phyloP scores from a whole-genome alignment of 345 rosid species.

The Hevea brasiliensis region DNA sequence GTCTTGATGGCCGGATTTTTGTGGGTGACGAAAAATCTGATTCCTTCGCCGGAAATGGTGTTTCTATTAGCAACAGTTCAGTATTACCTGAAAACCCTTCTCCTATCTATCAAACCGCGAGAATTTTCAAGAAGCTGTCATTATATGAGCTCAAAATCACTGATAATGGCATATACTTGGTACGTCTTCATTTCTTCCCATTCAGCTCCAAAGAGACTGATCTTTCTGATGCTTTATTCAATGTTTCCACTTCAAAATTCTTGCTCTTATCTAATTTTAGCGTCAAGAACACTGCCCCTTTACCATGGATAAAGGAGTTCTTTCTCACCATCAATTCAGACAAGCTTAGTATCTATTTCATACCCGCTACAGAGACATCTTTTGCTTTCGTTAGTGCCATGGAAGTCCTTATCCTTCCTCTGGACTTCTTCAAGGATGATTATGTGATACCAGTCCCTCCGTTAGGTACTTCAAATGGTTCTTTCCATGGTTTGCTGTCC shows the following conservation, averaged over 20 bases:
- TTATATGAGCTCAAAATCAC: constrained; percentile 34
- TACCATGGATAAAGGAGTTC: constrained; percentile 44
- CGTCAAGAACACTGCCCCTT: constrained; percentile 3
- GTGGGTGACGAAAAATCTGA: constrained; percentile 17
- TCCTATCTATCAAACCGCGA: constrained; percentile 49
- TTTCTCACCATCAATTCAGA: constrained; percentile 27
- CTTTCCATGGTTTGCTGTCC: not conserved
- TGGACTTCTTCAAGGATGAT: not conserved
- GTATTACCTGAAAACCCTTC: not conserved
- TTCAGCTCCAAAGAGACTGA: constrained; percentile 15
- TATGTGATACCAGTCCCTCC: not conserved
- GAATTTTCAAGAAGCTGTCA: constrained; percentile 38
- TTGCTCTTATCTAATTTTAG: too few species aligned
- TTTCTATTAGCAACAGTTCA: constrained; percentile 3
- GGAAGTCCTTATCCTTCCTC: constrained; percentile 5
- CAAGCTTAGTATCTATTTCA: too few species aligned
- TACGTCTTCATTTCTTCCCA: constrained; percentile 49
- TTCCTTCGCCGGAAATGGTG: constrained; percentile 11
- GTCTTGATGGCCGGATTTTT: constrained; percentile 12
- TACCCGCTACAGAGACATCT: constrained; percentile 4
- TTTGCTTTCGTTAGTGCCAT: constrained; percentile 20
- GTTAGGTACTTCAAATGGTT: not conserved
- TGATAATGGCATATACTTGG: constrained; percentile 33
- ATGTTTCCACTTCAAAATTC: too few species aligned
- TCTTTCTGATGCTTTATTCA: constrained; percentile 37